These are phyloP conservation scores for Peronospora destructor DNA, from an alignment of 352 stramenopile species.

Conservation along the genomic window DNA sequence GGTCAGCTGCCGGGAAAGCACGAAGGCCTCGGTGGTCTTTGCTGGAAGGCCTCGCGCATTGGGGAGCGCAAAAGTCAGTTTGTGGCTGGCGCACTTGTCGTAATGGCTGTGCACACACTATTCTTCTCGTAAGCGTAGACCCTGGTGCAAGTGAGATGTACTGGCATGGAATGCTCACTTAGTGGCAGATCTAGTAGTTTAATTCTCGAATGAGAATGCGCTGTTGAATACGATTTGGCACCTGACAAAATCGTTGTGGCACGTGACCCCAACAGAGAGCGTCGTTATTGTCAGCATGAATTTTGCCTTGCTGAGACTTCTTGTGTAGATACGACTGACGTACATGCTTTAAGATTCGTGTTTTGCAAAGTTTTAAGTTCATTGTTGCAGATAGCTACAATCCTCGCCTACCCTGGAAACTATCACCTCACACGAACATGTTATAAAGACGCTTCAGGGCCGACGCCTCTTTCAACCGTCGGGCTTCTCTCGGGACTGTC, in stretches of 20 bases:
- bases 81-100: slow-evolving; percentile 67
- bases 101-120: slow-evolving; percentile 90
- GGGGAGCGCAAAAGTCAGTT: slow-evolving; percentile 89
- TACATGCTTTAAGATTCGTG: neutral
- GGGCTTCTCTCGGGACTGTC: slow-evolving; percentile 19
- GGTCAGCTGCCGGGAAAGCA: slow-evolving; percentile 75
- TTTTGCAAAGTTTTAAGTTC: slow-evolving; percentile 16
- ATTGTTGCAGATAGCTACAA: slow-evolving; percentile 19
- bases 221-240: no score
- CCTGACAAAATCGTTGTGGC: no score
- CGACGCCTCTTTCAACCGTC: slow-evolving; percentile 13
- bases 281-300: slow-evolving; percentile 12
- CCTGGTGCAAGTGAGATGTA: neutral
- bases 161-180: no score
- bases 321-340: neutral
- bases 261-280: no score
- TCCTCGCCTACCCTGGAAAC: slow-evolving; percentile 9
- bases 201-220: no score
- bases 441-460: no score
- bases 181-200: no score
- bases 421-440: slow-evolving; percentile 11
- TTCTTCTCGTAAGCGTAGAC: slow-evolving; percentile 60
- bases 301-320: neutral
- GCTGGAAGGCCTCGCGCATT: slow-evolving; percentile 90
- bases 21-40: slow-evolving; percentile 83